These are phyloP conservation scores for Serpula lacrymans DNA, from an alignment of 768 basidiomycete genomes.

Conservation along the genomic window DNA sequence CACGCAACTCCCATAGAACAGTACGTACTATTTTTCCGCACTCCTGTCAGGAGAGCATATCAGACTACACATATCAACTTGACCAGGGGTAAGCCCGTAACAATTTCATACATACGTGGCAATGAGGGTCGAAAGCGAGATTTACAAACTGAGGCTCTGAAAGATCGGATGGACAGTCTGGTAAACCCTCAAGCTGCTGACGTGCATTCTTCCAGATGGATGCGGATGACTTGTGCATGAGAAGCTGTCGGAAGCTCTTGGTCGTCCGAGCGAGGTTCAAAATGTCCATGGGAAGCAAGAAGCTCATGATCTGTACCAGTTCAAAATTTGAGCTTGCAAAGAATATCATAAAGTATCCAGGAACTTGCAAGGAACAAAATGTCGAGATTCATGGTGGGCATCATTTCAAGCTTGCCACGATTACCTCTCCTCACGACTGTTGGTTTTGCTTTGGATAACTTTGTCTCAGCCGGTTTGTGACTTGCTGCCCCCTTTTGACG, in stretches of 20 bases:
- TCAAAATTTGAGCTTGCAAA: background rate
- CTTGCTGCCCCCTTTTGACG: too few species aligned
- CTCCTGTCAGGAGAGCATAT: background rate
- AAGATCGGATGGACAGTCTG: conserved; percentile 11
- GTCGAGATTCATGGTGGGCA: conserved; percentile 34
- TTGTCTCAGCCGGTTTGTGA: too few species aligned
- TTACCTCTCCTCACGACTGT: too few species aligned
- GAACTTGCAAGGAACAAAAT: conserved; percentile 17
- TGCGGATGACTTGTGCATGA: conserved; percentile 16
- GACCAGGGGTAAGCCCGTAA: background rate
- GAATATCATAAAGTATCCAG: background rate
- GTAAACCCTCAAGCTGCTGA: conserved; percentile 23
- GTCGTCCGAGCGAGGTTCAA: conserved; percentile 19
- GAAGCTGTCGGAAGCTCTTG: conserved; percentile 13
- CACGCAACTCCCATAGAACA: conserved; percentile 3
- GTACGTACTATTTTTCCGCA: background rate
- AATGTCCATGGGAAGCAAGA: conserved; percentile 16
- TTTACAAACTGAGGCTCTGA: conserved; percentile 14
- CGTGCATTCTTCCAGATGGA: conserved; percentile 31
- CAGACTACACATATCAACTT: background rate
- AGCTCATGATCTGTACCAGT: too few species aligned
- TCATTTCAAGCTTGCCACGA: conserved; percentile 19
- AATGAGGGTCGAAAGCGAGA: conserved; percentile 12
- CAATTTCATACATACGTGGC: conserved; percentile 14
- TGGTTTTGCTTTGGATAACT: too few species aligned